Conservation (phyloP, 192 early-diverging fungal genomes). For the Dimargaris cristalligena region DNA sequence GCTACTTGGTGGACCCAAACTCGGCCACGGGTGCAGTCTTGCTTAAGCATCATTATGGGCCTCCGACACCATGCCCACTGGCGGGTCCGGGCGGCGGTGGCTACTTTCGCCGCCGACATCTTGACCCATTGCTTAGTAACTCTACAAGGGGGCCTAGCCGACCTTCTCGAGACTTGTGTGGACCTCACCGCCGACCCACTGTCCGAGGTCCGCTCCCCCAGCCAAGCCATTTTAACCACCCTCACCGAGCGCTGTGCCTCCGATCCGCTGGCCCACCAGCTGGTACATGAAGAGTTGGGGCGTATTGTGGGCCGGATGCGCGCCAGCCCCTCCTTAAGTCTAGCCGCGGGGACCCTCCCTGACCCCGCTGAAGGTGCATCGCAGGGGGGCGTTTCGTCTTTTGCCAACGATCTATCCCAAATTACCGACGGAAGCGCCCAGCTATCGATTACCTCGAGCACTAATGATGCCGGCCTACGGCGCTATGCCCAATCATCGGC, state of each 20-base stretch:
- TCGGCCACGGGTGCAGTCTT: background rate
- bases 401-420: background rate
- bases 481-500: background rate
- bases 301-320: background rate
- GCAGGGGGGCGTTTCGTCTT: background rate
- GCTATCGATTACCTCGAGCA: background rate
- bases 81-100: conserved; percentile 4
- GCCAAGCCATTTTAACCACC: background rate
- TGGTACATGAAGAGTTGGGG: background rate
- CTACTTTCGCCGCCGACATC: background rate
- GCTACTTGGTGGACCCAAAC: conserved; percentile 1
- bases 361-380: background rate
- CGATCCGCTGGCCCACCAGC: background rate
- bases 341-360: background rate
- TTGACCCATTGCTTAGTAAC: background rate
- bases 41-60: background rate
- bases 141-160: background rate
- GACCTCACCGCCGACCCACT: background rate
- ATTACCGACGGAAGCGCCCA: background rate
- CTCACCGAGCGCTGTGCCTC: background rate
- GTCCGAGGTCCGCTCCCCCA: background rate
- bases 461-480: too few relatives aligned
- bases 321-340: background rate
- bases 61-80: conserved; percentile 3
- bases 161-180: background rate